Evolutionary conservation across 495 filamentous ascomycete genomes (phyloP), one percentile per base, ranked within the genome.

Genomic region (Penicillium angulare): DNA sequence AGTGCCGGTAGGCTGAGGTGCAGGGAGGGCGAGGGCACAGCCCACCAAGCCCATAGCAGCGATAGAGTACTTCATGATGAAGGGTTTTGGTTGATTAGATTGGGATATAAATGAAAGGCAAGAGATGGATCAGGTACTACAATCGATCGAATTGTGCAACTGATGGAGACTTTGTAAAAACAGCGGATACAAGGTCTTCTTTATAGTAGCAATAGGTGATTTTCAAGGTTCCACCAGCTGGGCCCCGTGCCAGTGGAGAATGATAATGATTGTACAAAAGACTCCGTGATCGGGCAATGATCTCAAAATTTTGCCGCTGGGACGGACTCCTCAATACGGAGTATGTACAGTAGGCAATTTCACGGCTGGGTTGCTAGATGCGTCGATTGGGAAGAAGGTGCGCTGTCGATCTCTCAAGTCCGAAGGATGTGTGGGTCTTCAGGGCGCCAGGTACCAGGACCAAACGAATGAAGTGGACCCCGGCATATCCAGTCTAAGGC

Each of bases 11-110:
- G 47, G 27, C 16, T 26, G 26, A 32, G 36, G 34, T 32, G 51
- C 41, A 40, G 52, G 32, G 26, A 59, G 61, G 3, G 61, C 61
- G 43, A 64, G 55, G 58, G 58, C 61, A 20, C 58, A 62, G 55
- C 58, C 58, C 58, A 61, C 52, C 52, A 64, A 55, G 42, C 58
- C 58, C 55, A 64, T 48, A 20, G 46, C 39, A 39, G 52, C 52
- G 49, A 58, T 16, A 16, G 50, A 52, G 52, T 47, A 62, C 47
- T 59, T 64, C 61, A 64, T 64, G 47, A 24, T 59, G 43, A 24
- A 33, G 43, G 21, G 13, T 22, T 5, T 51, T 34, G 40, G 21
- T 35, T 3, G 36, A 29, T 52, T n/a, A 39, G 15, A 31, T 31
- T 12, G 13, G 27, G 27, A 31, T 7, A 27, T 13, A 31, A 34